These are phyloP conservation scores for Candida boidinii DNA, from an alignment of 805 yeast genomes.

Conservation along the genomic window DNA sequence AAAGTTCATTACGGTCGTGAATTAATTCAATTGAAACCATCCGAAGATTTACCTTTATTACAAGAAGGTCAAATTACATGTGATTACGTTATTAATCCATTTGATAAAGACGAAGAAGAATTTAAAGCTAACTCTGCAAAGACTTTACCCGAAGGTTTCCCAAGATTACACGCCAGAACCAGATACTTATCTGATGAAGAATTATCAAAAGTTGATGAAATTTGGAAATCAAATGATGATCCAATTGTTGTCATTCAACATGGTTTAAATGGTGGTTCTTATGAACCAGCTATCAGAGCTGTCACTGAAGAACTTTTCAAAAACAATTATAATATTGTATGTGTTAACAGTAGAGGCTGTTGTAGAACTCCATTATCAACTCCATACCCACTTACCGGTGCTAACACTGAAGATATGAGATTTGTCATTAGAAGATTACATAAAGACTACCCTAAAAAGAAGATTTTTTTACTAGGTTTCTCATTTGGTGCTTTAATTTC, in stretches of 20 bases:
- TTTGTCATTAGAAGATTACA: slow-evolving; percentile 44
- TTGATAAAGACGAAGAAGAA: slow-evolving; percentile 14
- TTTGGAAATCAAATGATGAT: slow-evolving; percentile 27
- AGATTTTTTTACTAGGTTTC: slow-evolving; percentile 58
- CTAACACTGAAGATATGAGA: slow-evolving; percentile 63
- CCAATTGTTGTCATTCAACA: slow-evolving; percentile 60
- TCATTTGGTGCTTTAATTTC: slow-evolving; percentile 66
- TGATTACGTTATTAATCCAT: slow-evolving; percentile 35
- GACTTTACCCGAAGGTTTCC: slow-evolving; percentile 45
- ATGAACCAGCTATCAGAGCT: slow-evolving; percentile 63
- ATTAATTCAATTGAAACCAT: slow-evolving; percentile 29
- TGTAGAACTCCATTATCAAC: slow-evolving; percentile 66
- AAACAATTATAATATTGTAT: slow-evolving; percentile 44
- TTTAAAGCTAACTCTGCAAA: slow-evolving; percentile 22
- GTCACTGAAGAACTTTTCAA: slow-evolving; percentile 35
- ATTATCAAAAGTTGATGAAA: slow-evolving; percentile 23
- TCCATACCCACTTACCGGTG: slow-evolving; percentile 57
- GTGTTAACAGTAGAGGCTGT: slow-evolving; percentile 67
- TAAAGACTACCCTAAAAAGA: slow-evolving; percentile 48
- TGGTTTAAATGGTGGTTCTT: slow-evolving; percentile 77
- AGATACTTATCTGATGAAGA: slow-evolving; percentile 46
- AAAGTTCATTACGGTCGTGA: slow-evolving; percentile 38
- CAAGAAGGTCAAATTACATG: slow-evolving; percentile 34
- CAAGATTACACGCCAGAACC: slow-evolving; percentile 61
- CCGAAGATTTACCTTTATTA: slow-evolving; percentile 13